phyloP scores from a whole-genome alignment of 2,329 filamentous ascomycete species.

The Ceratocystis harringtonii region DNA sequence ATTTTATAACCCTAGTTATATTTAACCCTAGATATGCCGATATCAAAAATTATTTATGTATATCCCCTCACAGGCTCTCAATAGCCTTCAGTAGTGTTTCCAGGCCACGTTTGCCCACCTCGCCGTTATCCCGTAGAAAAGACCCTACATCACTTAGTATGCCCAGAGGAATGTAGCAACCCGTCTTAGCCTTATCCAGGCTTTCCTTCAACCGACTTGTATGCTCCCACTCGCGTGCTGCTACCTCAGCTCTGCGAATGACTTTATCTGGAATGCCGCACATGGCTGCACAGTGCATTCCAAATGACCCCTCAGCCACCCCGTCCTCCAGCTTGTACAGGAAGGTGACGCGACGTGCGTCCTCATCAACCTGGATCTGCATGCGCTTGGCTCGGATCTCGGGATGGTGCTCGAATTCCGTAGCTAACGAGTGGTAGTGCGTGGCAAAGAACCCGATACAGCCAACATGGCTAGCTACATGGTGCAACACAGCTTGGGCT shows the following conservation, averaged over 20 bases:
- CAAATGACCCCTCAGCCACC: slow-evolving; percentile 90
- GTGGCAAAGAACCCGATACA: slow-evolving; percentile 95
- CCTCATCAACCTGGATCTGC: slow-evolving; percentile 86
- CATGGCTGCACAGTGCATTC: slow-evolving; percentile 98
- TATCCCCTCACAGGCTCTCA: slow-evolving; percentile 30
- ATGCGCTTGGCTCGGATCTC: slow-evolving; percentile 79
- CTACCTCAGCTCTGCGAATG: slow-evolving; percentile 73
- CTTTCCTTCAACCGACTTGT: slow-evolving; percentile 82
- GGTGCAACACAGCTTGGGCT: slow-evolving; percentile 91
- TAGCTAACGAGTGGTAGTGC: slow-evolving; percentile 86
- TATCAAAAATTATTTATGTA: not conserved
- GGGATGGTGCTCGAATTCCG: slow-evolving; percentile 78
- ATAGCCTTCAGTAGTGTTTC: slow-evolving; percentile 47
- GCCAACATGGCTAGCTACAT: slow-evolving; percentile 82
- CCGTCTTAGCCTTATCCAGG: slow-evolving; percentile 62
- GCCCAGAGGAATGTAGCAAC: slow-evolving; percentile 70
- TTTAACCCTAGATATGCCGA: not conserved
- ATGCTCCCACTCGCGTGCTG: slow-evolving; percentile 87
- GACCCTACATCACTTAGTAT: slow-evolving; percentile 76
- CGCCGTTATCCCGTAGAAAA: slow-evolving; percentile 46
- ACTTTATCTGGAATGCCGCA: slow-evolving; percentile 77
- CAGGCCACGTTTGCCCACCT: slow-evolving; percentile 37
- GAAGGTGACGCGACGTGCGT: slow-evolving; percentile 78
- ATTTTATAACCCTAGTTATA: not conserved
- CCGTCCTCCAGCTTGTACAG: slow-evolving; percentile 87